phyloP scores from a whole-genome alignment of 768 basidiomycete genomes.

The Naganishia vaughanmartiniae region DNA sequence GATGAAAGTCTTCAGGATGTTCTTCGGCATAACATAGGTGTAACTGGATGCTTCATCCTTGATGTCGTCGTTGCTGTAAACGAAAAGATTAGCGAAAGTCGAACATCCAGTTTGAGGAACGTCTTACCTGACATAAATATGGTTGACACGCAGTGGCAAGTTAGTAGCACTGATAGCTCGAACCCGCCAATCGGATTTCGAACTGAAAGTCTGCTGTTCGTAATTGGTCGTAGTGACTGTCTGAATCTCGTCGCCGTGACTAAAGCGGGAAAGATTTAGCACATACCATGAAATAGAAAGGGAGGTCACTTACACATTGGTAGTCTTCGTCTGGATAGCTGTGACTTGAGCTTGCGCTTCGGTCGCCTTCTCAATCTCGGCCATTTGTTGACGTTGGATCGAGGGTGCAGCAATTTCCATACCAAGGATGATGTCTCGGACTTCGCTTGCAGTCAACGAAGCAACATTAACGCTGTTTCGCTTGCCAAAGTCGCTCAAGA shows the following conservation, averaged over 20 bases:
- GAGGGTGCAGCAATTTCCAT: slow-evolving; percentile 73
- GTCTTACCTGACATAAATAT: slow-evolving; percentile 73
- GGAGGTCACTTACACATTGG: slow-evolving; percentile 63
- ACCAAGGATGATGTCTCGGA: slow-evolving; percentile 95
- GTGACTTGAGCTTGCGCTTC: slow-evolving; percentile 95
- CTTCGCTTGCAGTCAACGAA: slow-evolving; percentile 91
- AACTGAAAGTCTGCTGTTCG: slow-evolving; percentile 97
- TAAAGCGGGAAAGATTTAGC: slow-evolving; percentile 13
- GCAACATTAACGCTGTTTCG: slow-evolving; percentile 98
- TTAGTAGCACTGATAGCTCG: slow-evolving; percentile 97
- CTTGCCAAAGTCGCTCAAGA: slow-evolving; percentile 92
- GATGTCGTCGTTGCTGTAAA: slow-evolving; percentile 77
- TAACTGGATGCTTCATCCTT: slow-evolving; percentile 93
- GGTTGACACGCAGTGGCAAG: slow-evolving; percentile 89
- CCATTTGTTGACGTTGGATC: slow-evolving; percentile 95
- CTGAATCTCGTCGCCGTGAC: slow-evolving; percentile 89
- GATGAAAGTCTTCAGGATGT: slow-evolving; percentile 89
- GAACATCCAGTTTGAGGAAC: slow-evolving; percentile 53
- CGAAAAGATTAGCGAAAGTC: neutral
- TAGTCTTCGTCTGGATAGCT: slow-evolving; percentile 94
- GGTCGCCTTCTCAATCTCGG: slow-evolving; percentile 92
- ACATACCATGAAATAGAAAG: neutral
- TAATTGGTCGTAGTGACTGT: slow-evolving; percentile 96
- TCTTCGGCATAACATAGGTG: slow-evolving; percentile 97
- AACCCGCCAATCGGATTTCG: slow-evolving; percentile 99